A percentile compares a stretch with the other conserved stretches of the same genome.
Conservation (phyloP, 1,284 basidiomycete genomes). For the Ganoderma lucidum region DNA sequence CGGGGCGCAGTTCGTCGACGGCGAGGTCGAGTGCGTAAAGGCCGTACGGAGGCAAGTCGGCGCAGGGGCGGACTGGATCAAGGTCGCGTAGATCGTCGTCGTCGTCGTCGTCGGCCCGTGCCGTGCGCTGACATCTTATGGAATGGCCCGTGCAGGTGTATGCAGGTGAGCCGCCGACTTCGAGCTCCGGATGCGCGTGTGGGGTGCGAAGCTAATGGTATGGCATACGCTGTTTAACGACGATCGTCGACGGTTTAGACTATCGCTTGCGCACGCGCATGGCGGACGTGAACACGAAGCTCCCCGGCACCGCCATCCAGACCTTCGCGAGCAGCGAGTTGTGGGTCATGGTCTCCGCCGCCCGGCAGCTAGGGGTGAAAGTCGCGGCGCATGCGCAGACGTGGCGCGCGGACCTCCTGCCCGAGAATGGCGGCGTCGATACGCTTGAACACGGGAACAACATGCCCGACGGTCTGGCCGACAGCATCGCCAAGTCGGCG, state of each 20-base stretch:
- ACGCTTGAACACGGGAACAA: conserved; percentile 58
- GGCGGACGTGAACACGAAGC: conserved; percentile 48
- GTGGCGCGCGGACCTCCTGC: conserved; percentile 45
- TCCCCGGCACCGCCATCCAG: conserved; percentile 43
- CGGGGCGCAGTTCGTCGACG: conserved; percentile 68
- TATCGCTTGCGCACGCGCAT: conserved; percentile 58
- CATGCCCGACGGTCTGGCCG: conserved; percentile 42
- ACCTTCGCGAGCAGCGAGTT: conserved; percentile 60
- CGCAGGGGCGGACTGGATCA: conserved; percentile 74
- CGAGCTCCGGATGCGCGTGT: conserved; percentile 12
- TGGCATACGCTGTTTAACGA: neutral
- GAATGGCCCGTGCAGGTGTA: conserved; percentile 25
- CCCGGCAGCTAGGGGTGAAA: conserved; percentile 61
- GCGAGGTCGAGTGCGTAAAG: conserved; percentile 60
- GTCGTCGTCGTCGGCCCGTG: conserved; percentile 8
- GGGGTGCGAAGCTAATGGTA: neutral
- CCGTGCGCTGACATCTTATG: neutral
- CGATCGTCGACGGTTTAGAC: conserved; percentile 46
- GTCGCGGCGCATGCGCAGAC: conserved; percentile 66
- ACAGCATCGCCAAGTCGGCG: conserved; percentile 12
- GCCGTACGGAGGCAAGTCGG: conserved; percentile 70
- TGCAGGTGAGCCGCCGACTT: conserved; percentile 22
- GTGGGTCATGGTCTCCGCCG: conserved; percentile 57
- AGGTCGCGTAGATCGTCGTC: conserved; percentile 47
- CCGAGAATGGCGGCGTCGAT: conserved; percentile 50